phyloP scores from a whole-genome alignment of 2,329 filamentous ascomycete species.

The Claviceps africana region DNA sequence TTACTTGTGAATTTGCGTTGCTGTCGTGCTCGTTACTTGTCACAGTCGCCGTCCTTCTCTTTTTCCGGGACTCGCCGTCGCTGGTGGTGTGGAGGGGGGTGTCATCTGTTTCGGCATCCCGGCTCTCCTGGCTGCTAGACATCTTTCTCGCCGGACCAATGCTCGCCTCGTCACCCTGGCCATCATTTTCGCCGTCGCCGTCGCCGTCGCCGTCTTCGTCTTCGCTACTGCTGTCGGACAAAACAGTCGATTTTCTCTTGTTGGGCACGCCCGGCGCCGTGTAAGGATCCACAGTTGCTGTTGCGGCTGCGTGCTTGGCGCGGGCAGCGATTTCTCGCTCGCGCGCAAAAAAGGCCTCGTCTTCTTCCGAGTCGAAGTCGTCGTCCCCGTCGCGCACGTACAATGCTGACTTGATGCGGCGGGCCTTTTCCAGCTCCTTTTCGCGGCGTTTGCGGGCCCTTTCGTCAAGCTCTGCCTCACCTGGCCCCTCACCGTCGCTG shows the following conservation, averaged over 20 bases:
- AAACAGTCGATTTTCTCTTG: slow-evolving; percentile 16
- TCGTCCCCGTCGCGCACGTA: slow-evolving; percentile 79
- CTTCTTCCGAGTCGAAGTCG: slow-evolving; percentile 64
- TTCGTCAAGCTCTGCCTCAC: slow-evolving; percentile 52
- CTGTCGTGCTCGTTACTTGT: slow-evolving; percentile 10
- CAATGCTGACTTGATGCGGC: slow-evolving; percentile 70
- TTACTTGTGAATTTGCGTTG: slow-evolving; percentile 12
- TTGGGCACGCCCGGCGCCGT: slow-evolving; percentile 10
- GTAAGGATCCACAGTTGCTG: slow-evolving; percentile 7
- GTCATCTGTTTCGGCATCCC: slow-evolving; percentile 14
- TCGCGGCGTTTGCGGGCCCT: slow-evolving; percentile 47
- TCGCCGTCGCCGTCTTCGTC: slow-evolving; percentile 12
- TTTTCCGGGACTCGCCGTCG: slow-evolving; percentile 23
- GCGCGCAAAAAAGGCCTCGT: slow-evolving; percentile 58
- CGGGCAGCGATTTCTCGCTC: slow-evolving; percentile 49
- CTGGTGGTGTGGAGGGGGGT: slow-evolving; percentile 16
- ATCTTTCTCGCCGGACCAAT: slow-evolving; percentile 10
- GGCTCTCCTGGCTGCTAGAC: slow-evolving; percentile 6
- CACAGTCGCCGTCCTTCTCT: slow-evolving; percentile 16
- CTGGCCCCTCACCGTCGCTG: slow-evolving; percentile 27
- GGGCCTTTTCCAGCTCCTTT: slow-evolving; percentile 61
- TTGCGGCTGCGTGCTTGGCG: slow-evolving; percentile 23
- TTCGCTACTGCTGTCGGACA: slow-evolving; percentile 12
- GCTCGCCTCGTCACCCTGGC: slow-evolving; percentile 13
- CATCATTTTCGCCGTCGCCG: slow-evolving; percentile 11